phyloP scores from a whole-genome alignment of 1,284 basidiomycete species.

The Wallemia ichthyophaga region DNA sequence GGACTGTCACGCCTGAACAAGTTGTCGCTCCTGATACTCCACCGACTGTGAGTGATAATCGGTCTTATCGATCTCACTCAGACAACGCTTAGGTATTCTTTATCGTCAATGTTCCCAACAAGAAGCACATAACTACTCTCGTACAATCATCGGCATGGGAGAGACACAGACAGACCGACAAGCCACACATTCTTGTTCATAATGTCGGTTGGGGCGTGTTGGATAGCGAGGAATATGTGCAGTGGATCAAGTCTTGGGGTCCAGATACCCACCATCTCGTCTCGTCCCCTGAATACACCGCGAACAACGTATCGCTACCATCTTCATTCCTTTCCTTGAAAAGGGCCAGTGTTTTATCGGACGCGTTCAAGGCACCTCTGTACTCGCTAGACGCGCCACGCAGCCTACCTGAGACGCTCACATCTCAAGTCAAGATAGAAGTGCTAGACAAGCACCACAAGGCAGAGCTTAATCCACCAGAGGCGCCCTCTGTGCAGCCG shows the following conservation, averaged over 20 bases:
- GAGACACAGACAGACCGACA: background rate
- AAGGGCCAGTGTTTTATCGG: conserved; percentile 35
- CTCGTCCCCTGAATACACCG: conserved; percentile 26
- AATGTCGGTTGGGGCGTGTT: conserved; percentile 8
- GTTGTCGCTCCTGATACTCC: conserved; percentile 14
- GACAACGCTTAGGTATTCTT: background rate
- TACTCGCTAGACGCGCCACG: conserved; percentile 18
- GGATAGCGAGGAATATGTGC: conserved; percentile 23
- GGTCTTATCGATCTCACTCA: conserved; percentile 1
- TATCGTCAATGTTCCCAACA: background rate
- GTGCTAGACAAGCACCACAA: conserved; percentile 3
- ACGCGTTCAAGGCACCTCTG: conserved; percentile 41
- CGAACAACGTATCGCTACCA: conserved; percentile 42
- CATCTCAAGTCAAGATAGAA: conserved; percentile 13
- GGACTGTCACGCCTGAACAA: conserved; percentile 16
- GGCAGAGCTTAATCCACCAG: conserved; percentile 5
- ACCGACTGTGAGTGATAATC: conserved; percentile 12
- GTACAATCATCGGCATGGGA: background rate
- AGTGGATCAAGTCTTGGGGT: conserved; percentile 18
- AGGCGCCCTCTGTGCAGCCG: conserved; percentile 19
- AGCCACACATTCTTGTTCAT: conserved; percentile 5
- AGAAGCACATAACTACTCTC: background rate
- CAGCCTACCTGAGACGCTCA: conserved; percentile 15
- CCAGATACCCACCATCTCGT: conserved; percentile 25
- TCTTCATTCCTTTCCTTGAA: conserved; percentile 38